A percentile compares a stretch with the other conserved stretches of the same genome.
Conservation (phyloP, 2,329 filamentous ascomycete genomes). For the Colletotrichum liaoningense region DNA sequence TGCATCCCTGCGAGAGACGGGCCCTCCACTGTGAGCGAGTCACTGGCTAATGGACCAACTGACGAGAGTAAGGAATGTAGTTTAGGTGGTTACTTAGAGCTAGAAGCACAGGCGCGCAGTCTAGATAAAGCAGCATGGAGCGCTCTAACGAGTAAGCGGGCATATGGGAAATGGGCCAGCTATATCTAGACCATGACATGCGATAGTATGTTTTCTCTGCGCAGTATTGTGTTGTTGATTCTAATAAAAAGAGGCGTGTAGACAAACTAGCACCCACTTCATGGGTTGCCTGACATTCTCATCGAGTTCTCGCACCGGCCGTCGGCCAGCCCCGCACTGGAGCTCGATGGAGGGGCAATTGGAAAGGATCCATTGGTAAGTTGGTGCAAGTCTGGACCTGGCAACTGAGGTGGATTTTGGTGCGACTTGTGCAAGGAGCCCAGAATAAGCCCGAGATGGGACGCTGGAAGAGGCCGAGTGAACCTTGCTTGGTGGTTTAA, state of each 20-base stretch:
- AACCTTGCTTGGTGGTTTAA: slow-evolving; percentile 28
- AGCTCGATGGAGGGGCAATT: slow-evolving; percentile 25
- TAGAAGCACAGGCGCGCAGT: not conserved
- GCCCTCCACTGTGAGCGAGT: slow-evolving; percentile 12
- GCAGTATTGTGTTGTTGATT: not conserved
- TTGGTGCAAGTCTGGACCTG: slow-evolving; percentile 27
- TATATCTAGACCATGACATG: not conserved
- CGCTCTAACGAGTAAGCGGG: not conserved
- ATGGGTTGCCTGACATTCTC: not conserved
- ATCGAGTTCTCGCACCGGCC: slow-evolving; percentile 8
- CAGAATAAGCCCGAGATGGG: slow-evolving; percentile 35
- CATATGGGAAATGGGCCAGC: not conserved
- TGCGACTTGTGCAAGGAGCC: slow-evolving; percentile 30
- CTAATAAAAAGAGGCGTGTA: not conserved
- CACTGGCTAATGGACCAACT: not conserved
- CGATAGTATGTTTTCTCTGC: not conserved
- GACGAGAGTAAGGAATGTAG: not conserved
- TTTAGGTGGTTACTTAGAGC: not conserved
- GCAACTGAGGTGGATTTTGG: slow-evolving; percentile 20
- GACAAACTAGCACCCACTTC: not conserved
- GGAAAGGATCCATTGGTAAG: not conserved
- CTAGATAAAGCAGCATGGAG: not conserved
- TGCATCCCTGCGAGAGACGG: slow-evolving; percentile 24
- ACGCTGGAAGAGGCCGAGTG: slow-evolving; percentile 11
- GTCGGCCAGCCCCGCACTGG: slow-evolving; percentile 22